Conservation (phyloP, 140 eudicot genomes). For the Stevia rebaudiana region DNA sequence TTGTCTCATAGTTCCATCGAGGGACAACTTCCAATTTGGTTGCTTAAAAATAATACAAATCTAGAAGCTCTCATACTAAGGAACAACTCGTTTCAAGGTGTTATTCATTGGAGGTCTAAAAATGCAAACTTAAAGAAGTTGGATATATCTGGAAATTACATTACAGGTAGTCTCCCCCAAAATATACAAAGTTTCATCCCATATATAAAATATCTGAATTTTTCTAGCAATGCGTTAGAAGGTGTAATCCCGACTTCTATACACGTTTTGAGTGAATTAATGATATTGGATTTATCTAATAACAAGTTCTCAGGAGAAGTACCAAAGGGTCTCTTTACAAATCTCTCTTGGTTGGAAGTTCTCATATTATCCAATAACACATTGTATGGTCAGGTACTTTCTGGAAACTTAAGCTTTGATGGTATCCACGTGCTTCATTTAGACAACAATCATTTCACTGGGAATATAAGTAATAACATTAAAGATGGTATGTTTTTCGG, state of each 20-base stretch:
- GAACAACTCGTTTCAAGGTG: constrained; percentile 17
- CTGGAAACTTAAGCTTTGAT: not conserved
- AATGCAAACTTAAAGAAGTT: not conserved
- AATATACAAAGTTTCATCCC: constrained; percentile 5
- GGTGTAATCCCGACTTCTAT: constrained; percentile 13
- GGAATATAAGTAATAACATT: not conserved
- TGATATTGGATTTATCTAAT: constrained; percentile 8
- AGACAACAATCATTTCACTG: constrained; percentile 8
- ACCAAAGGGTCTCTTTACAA: constrained; percentile 1
- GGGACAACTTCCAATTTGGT: constrained; percentile 24
- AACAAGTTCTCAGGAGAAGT: constrained; percentile 16
- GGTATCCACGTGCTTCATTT: not conserved
- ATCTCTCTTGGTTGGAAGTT: not conserved
- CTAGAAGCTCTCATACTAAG: not conserved
- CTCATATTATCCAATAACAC: constrained; percentile 18
- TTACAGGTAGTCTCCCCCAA: not conserved
- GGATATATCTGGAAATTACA: constrained; percentile 23
- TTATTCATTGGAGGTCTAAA: not conserved
- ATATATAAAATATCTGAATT: not conserved
- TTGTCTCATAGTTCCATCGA: constrained; percentile 21
- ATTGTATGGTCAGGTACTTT: constrained; percentile 19
- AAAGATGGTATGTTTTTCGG: fast-evolving
- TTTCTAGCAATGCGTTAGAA: constrained; percentile 2
- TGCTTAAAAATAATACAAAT: constrained; percentile 15
- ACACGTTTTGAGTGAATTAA: not conserved